These are phyloP conservation scores for Exophiala alcalophila DNA, from an alignment of 2,329 filamentous ascomycete species.

Conservation along the genomic window DNA sequence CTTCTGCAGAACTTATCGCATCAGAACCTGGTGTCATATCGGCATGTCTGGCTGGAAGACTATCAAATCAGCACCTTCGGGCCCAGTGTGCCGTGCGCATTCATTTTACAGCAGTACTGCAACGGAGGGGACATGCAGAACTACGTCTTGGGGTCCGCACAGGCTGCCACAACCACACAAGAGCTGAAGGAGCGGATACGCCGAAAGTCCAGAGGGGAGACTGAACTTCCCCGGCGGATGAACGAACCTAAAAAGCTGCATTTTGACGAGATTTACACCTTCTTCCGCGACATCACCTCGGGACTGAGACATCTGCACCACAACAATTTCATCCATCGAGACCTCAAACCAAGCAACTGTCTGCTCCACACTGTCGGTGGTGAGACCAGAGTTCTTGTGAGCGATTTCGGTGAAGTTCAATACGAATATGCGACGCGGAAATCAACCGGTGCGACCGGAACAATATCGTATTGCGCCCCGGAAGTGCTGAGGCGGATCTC, in stretches of 20 bases:
- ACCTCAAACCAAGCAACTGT: slow-evolving; percentile 95
- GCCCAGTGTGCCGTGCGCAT: slow-evolving; percentile 88
- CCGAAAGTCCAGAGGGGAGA: slow-evolving; percentile 73
- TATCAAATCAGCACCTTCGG: slow-evolving; percentile 80
- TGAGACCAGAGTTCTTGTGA: slow-evolving; percentile 78
- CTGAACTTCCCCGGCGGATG: slow-evolving; percentile 49
- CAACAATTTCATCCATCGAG: slow-evolving; percentile 91
- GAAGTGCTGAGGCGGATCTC: slow-evolving; percentile 73
- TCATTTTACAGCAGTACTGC: slow-evolving; percentile 97
- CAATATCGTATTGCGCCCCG: slow-evolving; percentile 94
- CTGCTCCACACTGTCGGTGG: slow-evolving; percentile 74
- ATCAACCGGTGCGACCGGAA: slow-evolving; percentile 90
- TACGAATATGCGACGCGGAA: slow-evolving; percentile 75
- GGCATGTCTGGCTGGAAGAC: slow-evolving; percentile 96
- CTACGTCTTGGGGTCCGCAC: slow-evolving; percentile 72
- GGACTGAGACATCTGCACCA: slow-evolving; percentile 85
- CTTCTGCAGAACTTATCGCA: slow-evolving; percentile 87
- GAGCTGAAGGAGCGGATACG: slow-evolving; percentile 85
- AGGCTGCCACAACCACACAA: slow-evolving; percentile 67
- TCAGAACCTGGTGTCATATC: slow-evolving; percentile 92
- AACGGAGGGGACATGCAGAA: slow-evolving; percentile 87
- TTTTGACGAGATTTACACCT: slow-evolving; percentile 92
- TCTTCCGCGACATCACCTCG: slow-evolving; percentile 93
- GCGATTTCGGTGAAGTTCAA: slow-evolving; percentile 97
- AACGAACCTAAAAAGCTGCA: slow-evolving; percentile 56